Evolutionary conservation across 768 basidiomycete species (phyloP), one percentile per base, ranked within the genome.

Genomic region (Mycena pura): DNA sequence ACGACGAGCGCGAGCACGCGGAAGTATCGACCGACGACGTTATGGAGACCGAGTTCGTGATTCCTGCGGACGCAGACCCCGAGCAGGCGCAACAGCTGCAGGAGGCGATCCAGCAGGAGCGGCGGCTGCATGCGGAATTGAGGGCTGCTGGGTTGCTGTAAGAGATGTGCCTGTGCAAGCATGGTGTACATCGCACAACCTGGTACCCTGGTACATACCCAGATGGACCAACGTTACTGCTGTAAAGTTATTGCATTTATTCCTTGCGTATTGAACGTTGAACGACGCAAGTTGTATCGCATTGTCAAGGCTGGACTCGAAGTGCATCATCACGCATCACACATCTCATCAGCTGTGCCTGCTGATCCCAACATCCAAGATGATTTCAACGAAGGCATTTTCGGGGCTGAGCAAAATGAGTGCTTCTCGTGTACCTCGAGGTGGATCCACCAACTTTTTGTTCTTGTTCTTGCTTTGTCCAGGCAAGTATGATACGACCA

Each of bases 111-210:
- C 80, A 73, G 60, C 80, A 80, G 47, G 89, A 92, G 56, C 80
- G 80, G 53, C 79, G 83, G 54, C 72, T 91, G 61, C 84, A 86
- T 58, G 76, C 78, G 3, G 85, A 87, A 66, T 74, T 92, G 64
- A 81, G 88, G 62, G 81, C 78, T 38, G 89, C 89, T 10, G 90
- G 89, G 40, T 76, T 92, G 51, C 65, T 92, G 32, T 91, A 72
- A 77, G 40, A 28, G 4, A 39, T 19, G 25, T 17, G 32, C 38
- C 15, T 47, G 14, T 29, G 19, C 21, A 21, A 28, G 21, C n/a
- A n/a, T n/a, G n/a, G n/a, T n/a, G n/a, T n/a, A n/a, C n/a, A n/a
- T n/a, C n/a, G n/a, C n/a, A n/a, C n/a, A n/a, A n/a, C n/a, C n/a
- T n/a, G n/a, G n/a, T n/a, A n/a, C n/a, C n/a, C n/a, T n/a, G n/a